Conservation (phyloP, 1,284 basidiomycete genomes). For the Malassezia obtusa region DNA sequence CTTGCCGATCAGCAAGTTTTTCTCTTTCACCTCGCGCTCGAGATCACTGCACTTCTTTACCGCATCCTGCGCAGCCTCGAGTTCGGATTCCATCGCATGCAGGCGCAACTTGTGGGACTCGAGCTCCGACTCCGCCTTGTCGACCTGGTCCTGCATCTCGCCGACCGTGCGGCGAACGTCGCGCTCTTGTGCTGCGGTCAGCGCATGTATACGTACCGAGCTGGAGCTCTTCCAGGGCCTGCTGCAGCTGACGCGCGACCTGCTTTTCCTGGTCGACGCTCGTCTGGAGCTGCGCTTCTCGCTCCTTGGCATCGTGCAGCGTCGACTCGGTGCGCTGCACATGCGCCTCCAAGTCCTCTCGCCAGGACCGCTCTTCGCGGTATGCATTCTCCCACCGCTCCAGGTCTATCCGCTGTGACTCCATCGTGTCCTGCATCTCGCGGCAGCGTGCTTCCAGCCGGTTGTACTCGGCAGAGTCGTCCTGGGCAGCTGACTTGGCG, state of each 20-base stretch:
- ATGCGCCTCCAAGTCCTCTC: conserved; percentile 56
- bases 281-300: conserved; percentile 51
- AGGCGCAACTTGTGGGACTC: conserved; percentile 70
- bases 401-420: conserved; percentile 28
- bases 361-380: conserved; percentile 23
- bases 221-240: conserved; percentile 90
- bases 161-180: conserved; percentile 63
- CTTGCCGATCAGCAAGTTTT: conserved; percentile 53
- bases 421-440: conserved; percentile 28
- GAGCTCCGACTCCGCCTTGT: conserved; percentile 62
- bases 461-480: conserved; percentile 21
- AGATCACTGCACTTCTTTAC: conserved; percentile 61
- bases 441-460: conserved; percentile 18
- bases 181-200: conserved; percentile 51
- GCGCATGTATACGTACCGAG: neutral
- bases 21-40: conserved; percentile 86
- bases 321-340: conserved; percentile 52
- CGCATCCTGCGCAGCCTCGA: conserved; percentile 65
- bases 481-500: conserved; percentile 22
- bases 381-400: conserved; percentile 20
- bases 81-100: conserved; percentile 38
- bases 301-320: conserved; percentile 45
- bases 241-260: conserved; percentile 72
- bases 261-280: conserved; percentile 63
- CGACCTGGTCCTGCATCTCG: conserved; percentile 67